Evolutionary conservation across 768 basidiomycete species (phyloP).

Genomic region (Cantharellus cinnabarinus): DNA sequence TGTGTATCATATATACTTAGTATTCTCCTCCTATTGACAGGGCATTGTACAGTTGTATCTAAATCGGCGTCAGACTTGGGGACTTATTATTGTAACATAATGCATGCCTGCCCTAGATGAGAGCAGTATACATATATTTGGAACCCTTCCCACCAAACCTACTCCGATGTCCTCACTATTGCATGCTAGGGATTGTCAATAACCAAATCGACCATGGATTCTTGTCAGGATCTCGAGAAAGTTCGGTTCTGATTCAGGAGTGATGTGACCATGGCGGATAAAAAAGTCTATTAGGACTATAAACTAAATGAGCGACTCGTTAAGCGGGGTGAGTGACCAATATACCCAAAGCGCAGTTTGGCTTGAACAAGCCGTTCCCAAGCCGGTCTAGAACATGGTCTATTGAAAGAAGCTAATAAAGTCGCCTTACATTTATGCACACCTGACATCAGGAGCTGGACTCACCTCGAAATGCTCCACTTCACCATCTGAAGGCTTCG

Average conservation of each 20-base stretch:
- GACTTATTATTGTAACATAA: too few species aligned
- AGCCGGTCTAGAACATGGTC: conserved; percentile 42
- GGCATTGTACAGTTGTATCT: too few species aligned
- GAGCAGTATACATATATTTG: too few species aligned
- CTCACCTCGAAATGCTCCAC: conserved; percentile 81
- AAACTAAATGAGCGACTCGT: not conserved
- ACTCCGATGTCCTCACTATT: too few species aligned
- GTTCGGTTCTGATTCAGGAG: conserved; percentile 71
- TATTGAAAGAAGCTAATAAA: conserved; percentile 40
- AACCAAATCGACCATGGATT: conserved; percentile 45
- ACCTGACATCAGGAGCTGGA: not conserved
- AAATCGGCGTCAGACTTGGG: too few species aligned
- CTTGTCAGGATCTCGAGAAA: conserved; percentile 58
- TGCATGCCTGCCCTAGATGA: too few species aligned
- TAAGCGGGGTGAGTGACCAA: not conserved
- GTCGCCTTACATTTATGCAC: not conserved
- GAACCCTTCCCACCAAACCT: too few species aligned
- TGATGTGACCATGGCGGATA: conserved; percentile 67
- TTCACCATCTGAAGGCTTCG: conserved; percentile 73
- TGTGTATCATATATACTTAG: too few species aligned
- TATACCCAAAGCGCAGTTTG: conserved; percentile 71
- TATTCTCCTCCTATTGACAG: too few species aligned
- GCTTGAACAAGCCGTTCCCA: conserved; percentile 61
- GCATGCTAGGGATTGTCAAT: too few species aligned
- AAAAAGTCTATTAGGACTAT: conserved; percentile 77